Base-by-base conservation (phyloP, 2,329 filamentous ascomycete genomes). In the Arthrobotrys conoides region DNA sequence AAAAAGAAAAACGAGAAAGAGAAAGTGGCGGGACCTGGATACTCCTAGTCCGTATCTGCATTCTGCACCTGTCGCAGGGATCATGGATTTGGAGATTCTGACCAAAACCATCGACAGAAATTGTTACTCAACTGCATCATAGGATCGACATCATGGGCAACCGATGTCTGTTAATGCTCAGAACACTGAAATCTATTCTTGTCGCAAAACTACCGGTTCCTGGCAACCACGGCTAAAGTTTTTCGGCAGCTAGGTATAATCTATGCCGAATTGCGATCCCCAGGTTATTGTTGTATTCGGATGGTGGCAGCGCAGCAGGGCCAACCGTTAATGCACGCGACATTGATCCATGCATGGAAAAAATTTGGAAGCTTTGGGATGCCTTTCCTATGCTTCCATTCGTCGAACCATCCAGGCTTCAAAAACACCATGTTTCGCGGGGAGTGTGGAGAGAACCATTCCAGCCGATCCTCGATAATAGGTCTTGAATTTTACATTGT, bases 391-490 rank as follows among this genome's bases (percentile, higher is more conserved):
- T 24, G 46, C 36, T 65, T 18, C 33, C 33, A 65, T 70, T 70
- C 59, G 55, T 14, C 48, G 33, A 5, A 18, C 3, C 10, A 51
- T n/a, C 14, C 55, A 76, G 72, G 72, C 72, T 71, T 61, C 59
- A 49, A 76, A 70, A 71, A 76, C 72, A 59, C 27, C 9, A 44
- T 76, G 72, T 76, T 76, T 71, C 59, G 72, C 41, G 20, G 27
- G 20, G 16, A 49, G 53, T 70, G 66, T 61, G 59, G 72, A 51
- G 72, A 41, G 38, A 48, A 53, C n/a, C 55, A 30, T 27, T 51
- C 51, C 30, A 53, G 46, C 63, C 59, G 41, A 24, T 51, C 53
- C 36, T 51, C 53, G 71, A 75, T 75, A 68, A 55, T 44, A 20
- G 36, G 53, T 41, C 49, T 55, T 18, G 44, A 22, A 44, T n/a